Conservation (phyloP, 768 basidiomycete species). For the Hebeloma cylindrosporum region DNA sequence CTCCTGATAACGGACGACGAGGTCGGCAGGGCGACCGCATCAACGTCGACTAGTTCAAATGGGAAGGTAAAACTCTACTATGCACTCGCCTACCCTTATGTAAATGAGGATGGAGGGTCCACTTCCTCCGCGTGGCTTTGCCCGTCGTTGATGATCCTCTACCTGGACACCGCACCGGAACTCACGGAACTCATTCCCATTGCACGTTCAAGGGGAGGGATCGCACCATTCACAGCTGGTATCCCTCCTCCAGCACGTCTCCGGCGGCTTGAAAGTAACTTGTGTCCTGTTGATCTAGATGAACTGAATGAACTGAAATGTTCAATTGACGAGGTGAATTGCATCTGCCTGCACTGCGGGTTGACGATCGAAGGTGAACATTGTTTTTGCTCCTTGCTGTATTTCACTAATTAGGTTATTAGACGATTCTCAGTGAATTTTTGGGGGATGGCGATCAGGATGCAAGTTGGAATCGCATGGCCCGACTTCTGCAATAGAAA, state of each 20-base stretch:
- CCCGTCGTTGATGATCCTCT: conserved; percentile 25
- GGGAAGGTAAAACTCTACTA: conserved; percentile 6
- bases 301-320: no score
- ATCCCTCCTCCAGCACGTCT: conserved; percentile 16
- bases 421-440: no score
- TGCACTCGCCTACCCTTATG: conserved; percentile 24
- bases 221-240: not conserved
- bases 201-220: conserved; percentile 23
- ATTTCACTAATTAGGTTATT: no score
- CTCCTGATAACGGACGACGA: conserved; percentile 24
- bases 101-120: conserved; percentile 16
- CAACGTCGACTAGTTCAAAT: not conserved
- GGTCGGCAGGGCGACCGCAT: conserved; percentile 11
- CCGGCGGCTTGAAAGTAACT: conserved; percentile 24
- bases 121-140: conserved; percentile 24
- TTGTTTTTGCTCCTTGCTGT: no score
- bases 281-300: no score
- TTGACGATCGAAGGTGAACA: no score
- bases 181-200: conserved; percentile 21
- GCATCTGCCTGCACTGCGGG: no score
- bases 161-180: conserved; percentile 17
- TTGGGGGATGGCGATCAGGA: no score
- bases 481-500: no score
- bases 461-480: no score
- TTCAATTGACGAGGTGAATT: no score